Base-by-base conservation (phyloP, 176 grass and related monocot species). In the Carex parvula region DNA sequence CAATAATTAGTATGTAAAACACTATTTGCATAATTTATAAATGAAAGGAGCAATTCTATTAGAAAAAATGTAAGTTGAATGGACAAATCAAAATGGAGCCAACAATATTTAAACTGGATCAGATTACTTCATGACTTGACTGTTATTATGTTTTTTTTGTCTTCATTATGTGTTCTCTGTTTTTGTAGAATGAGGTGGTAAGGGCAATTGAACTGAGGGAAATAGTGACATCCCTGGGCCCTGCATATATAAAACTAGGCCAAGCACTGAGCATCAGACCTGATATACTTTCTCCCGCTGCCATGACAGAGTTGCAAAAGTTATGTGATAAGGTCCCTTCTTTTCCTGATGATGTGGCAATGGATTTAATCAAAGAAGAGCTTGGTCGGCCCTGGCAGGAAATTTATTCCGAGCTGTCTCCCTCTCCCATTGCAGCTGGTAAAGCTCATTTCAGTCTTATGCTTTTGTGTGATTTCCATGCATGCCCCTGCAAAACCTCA, bases 261-360 rank as follows among this genome's bases (percentile, higher is more conserved):
- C 95, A 98, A 76, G 95, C 92, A 24, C 76, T 95, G 29, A 98
- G 95, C 62, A 98, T 98, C 81, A 90, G 92, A 15, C 95, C 95
- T 21, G 95, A 98, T 30, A 95, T 98, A 84, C 87, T 98, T 26
- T 98, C 95, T 81, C 95, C 95, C 77, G 86, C 92, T 53, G 95
- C 95, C 18, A 98, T 98, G 95, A 92, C 83, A 1, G 95, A 98
- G 60, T 67, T 98, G 85, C 95, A 98, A 81, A 98, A 98, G 59
- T 80, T 98, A 3, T 98, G 95, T 26, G 95, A 98, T 87, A 98
- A 95, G 91, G 95, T 98, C 48, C 95, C 95, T 83, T 98, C 95
- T 13, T 98, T 98, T 77, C 91, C 92, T 18, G 95, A 95, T 87
- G 92, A 94, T 86, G 63, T 90, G n/a, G 95, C 95, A 41, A 98